Evolutionary conservation across 1,284 basidiomycete species (phyloP), one percentile per base, ranked within the genome.

Genomic region (Vanrija sp.): DNA sequence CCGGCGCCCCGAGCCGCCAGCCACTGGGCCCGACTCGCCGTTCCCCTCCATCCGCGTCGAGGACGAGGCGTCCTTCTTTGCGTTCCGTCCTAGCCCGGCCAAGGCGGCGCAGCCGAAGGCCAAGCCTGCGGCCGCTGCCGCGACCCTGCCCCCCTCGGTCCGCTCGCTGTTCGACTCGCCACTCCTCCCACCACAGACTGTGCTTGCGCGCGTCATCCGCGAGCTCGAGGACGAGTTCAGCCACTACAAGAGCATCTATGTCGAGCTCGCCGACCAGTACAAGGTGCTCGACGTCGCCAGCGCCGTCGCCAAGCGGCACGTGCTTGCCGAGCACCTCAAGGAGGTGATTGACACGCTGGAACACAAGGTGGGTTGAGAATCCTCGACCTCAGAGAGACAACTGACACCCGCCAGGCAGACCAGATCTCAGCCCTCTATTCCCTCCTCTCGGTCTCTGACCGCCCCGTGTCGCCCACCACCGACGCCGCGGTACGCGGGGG

Each of bases 281-380:
- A 89, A 86, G 71, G 77, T 83, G 8, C 87, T 95, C 81, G 88
- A 92, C 68, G 84, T 90, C 2, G 84, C 84, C 1, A 87, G 86
- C 5, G 86, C 91, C 66, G 84, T 86, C 1, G 81, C 81, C 18
- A 89, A 89, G 71, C 81, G 92, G 29, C 88, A 89, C 61, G 82
- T 87, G 9, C 79, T 95, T 25, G 90, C 92, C 0, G 83, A 85
- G 58, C 91, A 93, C 72, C 79, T 96, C 54, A 85, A 84, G 43
- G 89, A 94, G 69, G 89, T 95, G 16, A 89, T 96, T 47, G 89
- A 93, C 72, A 81, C 87, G 44, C 80, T 96, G 28, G 93, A 95
- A 67, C 83, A 85, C 65, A 93, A 91, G 85, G 90, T 88, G 61
- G 52, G 68, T 60, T 25, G 19, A 47, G 12, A 6, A 12, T 15